Conservation (phyloP, 176 grass and related monocot species). For the Oryza glaberrima region DNA sequence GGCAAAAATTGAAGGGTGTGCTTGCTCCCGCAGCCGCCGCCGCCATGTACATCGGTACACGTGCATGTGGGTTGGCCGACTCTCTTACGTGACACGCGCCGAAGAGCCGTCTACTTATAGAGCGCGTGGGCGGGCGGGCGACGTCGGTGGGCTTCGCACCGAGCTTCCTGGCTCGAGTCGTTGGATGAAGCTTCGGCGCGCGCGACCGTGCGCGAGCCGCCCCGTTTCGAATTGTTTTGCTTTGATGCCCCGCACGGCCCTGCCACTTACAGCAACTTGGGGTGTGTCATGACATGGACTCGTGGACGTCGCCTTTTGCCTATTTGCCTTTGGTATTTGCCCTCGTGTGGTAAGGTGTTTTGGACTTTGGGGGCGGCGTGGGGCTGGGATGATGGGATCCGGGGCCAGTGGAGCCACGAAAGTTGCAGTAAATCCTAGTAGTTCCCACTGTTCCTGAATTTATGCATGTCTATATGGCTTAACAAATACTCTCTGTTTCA, state of each 20-base stretch:
- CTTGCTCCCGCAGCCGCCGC: background rate
- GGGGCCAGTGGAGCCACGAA: too few species aligned
- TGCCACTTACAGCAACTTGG: background rate
- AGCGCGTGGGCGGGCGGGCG: background rate
- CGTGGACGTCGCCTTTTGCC: background rate
- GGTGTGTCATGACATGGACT: background rate
- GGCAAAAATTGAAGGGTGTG: background rate
- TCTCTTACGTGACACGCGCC: background rate
- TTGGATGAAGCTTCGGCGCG: slow-evolving; percentile 42
- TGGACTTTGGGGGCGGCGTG: background rate
- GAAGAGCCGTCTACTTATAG: slow-evolving; percentile 17
- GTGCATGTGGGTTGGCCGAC: background rate
- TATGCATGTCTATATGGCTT: too few species aligned
- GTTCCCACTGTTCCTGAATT: too few species aligned
- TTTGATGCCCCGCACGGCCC: background rate
- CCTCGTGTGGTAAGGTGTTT: background rate
- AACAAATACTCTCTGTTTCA: too few species aligned
- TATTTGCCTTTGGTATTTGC: background rate
- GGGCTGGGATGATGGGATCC: background rate
- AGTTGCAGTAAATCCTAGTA: too few species aligned
- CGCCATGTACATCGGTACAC: slow-evolving; percentile 21
- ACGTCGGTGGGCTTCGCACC: slow-evolving; percentile 38
- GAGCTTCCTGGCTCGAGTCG: slow-evolving; percentile 38
- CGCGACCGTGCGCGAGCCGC: slow-evolving; percentile 12
- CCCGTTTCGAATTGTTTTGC: slow-evolving; percentile 5